phyloP scores from a whole-genome alignment of 176 grass and related monocot species.

The Miscanthus lutarioriparius region DNA sequence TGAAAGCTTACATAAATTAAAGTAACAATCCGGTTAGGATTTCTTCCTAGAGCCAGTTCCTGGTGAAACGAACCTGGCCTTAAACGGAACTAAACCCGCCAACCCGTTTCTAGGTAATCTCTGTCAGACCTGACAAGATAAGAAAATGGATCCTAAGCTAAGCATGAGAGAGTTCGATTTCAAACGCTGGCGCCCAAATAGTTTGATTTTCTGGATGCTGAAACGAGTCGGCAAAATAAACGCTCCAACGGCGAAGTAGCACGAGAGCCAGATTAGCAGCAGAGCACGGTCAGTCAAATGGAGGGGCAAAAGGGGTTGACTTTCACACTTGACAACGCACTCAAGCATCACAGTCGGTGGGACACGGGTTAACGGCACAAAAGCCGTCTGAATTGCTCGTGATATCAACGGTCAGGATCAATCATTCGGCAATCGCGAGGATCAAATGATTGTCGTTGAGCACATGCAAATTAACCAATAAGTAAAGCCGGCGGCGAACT shows the following conservation, averaged over 20 bases:
- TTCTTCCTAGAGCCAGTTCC: too few species aligned
- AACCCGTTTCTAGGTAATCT: too few species aligned
- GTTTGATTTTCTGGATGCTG: neutral
- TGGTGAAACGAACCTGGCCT: too few species aligned
- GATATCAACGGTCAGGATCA: neutral
- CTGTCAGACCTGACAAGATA: neutral
- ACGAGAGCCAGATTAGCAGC: too few species aligned
- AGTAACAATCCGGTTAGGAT: too few species aligned
- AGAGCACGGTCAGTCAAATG: neutral
- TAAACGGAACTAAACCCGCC: too few species aligned
- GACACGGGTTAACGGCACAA: neutral
- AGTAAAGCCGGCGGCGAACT: neutral
- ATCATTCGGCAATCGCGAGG: slow-evolving; percentile 3
- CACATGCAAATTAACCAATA: neutral
- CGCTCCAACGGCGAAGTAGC: neutral
- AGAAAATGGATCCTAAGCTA: neutral
- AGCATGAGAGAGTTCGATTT: neutral
- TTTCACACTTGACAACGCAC: neutral
- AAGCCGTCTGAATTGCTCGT: neutral
- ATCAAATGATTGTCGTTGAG: slow-evolving; percentile 22
- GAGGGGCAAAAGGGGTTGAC: slow-evolving; percentile 10
- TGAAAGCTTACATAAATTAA: too few species aligned
- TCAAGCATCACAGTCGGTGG: neutral
- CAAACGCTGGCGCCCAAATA: neutral
- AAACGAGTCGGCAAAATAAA: neutral